Conservation (phyloP, 106 monocot species). For the Amphibolis antarctica region DNA sequence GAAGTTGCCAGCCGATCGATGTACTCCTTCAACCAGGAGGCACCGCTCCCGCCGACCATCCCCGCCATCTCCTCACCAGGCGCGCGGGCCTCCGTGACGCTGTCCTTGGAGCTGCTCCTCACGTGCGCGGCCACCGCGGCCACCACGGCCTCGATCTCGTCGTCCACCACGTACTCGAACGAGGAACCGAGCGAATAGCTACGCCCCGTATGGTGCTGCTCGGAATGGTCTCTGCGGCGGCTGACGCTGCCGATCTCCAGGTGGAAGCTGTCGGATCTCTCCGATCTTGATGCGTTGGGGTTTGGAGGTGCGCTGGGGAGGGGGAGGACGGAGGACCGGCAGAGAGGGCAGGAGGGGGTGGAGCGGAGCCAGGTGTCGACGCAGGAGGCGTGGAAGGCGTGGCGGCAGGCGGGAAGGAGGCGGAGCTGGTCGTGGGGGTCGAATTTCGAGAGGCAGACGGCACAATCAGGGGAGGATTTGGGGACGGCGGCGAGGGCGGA, state of each 20-base stretch:
- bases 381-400: slow-evolving; percentile 88
- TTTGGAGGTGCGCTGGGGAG: slow-evolving; percentile 13
- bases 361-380: slow-evolving; percentile 87
- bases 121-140: slow-evolving; percentile 39
- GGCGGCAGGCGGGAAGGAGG: slow-evolving; percentile 84
- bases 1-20: slow-evolving; percentile 45
- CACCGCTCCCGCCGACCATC: slow-evolving; percentile 8
- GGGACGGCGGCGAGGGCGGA: slow-evolving; percentile 34
- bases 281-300: neutral
- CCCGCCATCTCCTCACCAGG: slow-evolving; percentile 16
- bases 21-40: slow-evolving; percentile 43
- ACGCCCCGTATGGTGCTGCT: slow-evolving; percentile 9
- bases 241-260: slow-evolving; percentile 76
- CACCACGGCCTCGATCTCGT: slow-evolving; percentile 52
- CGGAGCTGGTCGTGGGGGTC: slow-evolving; percentile 63
- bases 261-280: slow-evolving; percentile 39
- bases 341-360: slow-evolving; percentile 84
- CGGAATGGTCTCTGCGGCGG: slow-evolving; percentile 19
- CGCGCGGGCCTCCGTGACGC: neutral
- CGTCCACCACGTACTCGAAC: slow-evolving; percentile 77
- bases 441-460: slow-evolving; percentile 81
- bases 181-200: slow-evolving; percentile 70
- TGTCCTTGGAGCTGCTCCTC: slow-evolving; percentile 6
- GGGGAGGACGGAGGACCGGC: slow-evolving; percentile 44
- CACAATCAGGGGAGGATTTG: slow-evolving; percentile 62